Evolutionary conservation across 352 stramenopile genomes (phyloP), one percentile per base, ranked within the genome.

Genomic region (Globisporangium middletonii): DNA sequence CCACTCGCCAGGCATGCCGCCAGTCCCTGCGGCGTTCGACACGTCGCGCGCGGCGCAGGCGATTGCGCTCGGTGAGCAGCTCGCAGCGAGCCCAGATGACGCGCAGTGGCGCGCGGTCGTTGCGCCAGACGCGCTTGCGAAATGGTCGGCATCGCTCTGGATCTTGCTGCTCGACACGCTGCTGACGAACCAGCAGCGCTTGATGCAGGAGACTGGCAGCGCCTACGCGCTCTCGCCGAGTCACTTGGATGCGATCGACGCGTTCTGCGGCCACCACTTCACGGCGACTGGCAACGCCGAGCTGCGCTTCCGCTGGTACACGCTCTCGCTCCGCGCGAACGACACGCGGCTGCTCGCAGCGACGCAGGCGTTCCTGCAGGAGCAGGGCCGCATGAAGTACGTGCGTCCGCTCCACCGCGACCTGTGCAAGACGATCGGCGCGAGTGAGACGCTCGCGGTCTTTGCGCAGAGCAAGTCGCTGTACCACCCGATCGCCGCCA

Each of bases 1-100:
- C 47, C 66, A 97, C 64, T 65, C 69, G 54, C 77, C 89, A 27
- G 94, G 92, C 4, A 97, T 98, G 89, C 88, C 88, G 27, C 79
- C 80, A 3, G 72, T 90, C n/a, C 71, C 76, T 2, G 84, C 86
- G 28, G 75, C 77, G 48, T 97, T 98, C 65, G 91, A 98, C 74
- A 87, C 80, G 50, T 93, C 87, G 13, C 73, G 96, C 38, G 81
- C 76, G 0, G 49, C 56, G 15, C 70, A 74, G 53, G 74, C 75
- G 33, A 77, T 73, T 4, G 48, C 55, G 42, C 44, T 87, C 27
- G 77, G 68, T 37, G 69, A 85, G 49, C 58, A 68, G 28, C 78
- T 87, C 42, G 35, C 55, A n/a, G 19, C 50, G 16, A 71, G 46
- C 16, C 44, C 60, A 11, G 59, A 83, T 35, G 15, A 57, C 1